These are phyloP conservation scores for Boehmeria nivea DNA, from an alignment of 306 rosid species.

Conservation along the genomic window DNA sequence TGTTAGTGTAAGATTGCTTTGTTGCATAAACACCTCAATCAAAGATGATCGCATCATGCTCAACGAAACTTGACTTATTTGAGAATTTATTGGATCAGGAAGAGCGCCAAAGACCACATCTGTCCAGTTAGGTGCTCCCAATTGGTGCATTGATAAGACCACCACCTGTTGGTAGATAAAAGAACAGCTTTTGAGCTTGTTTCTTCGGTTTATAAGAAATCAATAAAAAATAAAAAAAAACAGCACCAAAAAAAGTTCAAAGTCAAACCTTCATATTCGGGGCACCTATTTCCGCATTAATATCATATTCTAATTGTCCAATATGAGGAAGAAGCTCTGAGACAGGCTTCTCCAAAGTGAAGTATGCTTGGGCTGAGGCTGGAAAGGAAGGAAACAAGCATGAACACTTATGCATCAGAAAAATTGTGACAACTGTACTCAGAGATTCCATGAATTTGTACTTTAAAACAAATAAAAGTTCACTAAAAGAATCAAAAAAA, in stretches of 20 bases:
- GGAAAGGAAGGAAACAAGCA: constrained; percentile 11
- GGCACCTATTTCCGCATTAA: constrained; percentile 64
- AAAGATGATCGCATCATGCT: constrained; percentile 69
- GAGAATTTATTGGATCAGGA: constrained; percentile 55
- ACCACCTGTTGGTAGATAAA: constrained; percentile 51
- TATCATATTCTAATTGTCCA: constrained; percentile 64
- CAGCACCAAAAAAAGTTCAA: constrained; percentile 18
- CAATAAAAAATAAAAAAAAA: constrained; percentile 14
- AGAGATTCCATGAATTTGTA: too few species aligned
- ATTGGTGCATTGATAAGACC: constrained; percentile 64
- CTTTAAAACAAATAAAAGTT: too few species aligned
- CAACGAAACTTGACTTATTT: constrained; percentile 57
- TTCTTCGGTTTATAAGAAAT: constrained; percentile 10
- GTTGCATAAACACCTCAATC: constrained; percentile 62
- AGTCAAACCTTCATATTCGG: constrained; percentile 63
- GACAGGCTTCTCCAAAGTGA: constrained; percentile 73
- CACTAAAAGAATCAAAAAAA: too few species aligned
- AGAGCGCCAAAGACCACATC: constrained; percentile 74
- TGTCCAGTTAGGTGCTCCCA: constrained; percentile 48
- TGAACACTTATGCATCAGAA: too few species aligned
- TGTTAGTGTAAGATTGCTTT: constrained; percentile 72
- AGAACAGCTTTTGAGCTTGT: constrained; percentile 16
- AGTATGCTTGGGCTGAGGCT: constrained; percentile 79
- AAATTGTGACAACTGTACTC: too few species aligned
- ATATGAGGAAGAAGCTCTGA: constrained; percentile 64